Percentiles rank a stretch among this genome's conserved stretches.
phyloP scores from a whole-genome alignment of 495 filamentous ascomycete species.

The Xylaria palmicola region DNA sequence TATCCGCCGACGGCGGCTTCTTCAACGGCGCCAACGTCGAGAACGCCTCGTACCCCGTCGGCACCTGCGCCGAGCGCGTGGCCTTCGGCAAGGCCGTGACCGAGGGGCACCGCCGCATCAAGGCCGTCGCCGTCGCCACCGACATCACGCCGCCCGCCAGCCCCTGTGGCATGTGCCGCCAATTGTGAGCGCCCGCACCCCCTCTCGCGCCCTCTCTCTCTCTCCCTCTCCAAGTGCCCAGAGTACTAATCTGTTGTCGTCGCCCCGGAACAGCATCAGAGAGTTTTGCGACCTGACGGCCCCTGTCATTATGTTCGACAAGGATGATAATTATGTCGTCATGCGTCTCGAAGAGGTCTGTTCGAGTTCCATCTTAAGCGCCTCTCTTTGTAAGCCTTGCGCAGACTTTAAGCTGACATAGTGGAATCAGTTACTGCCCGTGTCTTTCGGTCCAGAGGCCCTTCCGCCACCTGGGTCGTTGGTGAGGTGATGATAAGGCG shows the following conservation, averaged over 20 bases:
- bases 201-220: not conserved
- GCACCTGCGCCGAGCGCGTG: slow-evolving; percentile 89
- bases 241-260: slow-evolving; percentile 4
- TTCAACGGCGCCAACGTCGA: slow-evolving; percentile 86
- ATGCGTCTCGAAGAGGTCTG: slow-evolving; percentile 71
- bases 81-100: slow-evolving; percentile 78
- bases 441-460: slow-evolving; percentile 70
- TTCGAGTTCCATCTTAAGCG: not conserved
- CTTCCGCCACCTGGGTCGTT: slow-evolving; percentile 36
- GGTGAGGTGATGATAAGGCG: not conserved
- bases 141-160: slow-evolving; percentile 71
- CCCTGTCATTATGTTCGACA: slow-evolving; percentile 92
- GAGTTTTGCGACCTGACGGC: slow-evolving; percentile 68
- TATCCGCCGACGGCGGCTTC: slow-evolving; percentile 61
- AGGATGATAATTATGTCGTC: slow-evolving; percentile 64
- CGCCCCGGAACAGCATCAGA: slow-evolving; percentile 57
- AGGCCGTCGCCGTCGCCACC: slow-evolving; percentile 82
- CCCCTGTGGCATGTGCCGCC: slow-evolving; percentile 70
- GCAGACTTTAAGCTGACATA: too few species aligned
- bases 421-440: slow-evolving; percentile 62
- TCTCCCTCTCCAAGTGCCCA: not conserved
- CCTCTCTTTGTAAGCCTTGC: too few species aligned
- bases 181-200: slow-evolving; percentile 46
- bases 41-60: slow-evolving; percentile 89
- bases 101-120: slow-evolving; percentile 67